Conservation (phyloP, 108 stramenopile species). For the Pseudonitzschia delicatissima region DNA sequence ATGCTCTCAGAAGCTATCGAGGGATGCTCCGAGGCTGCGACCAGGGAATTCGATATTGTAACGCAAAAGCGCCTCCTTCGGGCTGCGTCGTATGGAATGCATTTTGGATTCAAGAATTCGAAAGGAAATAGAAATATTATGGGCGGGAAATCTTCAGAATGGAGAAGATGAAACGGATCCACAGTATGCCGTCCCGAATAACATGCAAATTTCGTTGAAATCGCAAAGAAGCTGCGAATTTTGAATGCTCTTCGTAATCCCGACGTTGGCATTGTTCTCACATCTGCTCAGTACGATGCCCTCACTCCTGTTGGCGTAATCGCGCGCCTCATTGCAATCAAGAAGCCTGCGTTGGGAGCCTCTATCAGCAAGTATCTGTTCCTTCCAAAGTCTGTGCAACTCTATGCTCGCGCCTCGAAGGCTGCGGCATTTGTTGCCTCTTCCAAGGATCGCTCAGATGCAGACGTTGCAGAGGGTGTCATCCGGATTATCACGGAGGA, state of each 20-base stretch:
- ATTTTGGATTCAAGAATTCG: slow-evolving; percentile 71
- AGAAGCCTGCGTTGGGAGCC: slow-evolving; percentile 70
- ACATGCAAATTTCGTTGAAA: slow-evolving; percentile 67
- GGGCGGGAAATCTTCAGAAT: slow-evolving; percentile 31
- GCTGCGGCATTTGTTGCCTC: slow-evolving; percentile 63
- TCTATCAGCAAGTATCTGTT: slow-evolving; percentile 63
- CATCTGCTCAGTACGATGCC: slow-evolving; percentile 82
- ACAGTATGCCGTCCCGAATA: slow-evolving; percentile 44
- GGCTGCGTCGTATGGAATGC: slow-evolving; percentile 93
- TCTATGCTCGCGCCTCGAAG: slow-evolving; percentile 71
- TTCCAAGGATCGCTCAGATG: slow-evolving; percentile 38
- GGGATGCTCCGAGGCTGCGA: slow-evolving; percentile 85
- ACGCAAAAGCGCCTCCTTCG: slow-evolving; percentile 87
- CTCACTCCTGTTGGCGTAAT: slow-evolving; percentile 77
- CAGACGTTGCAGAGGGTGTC: slow-evolving; percentile 67
- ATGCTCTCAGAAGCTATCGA: slow-evolving; percentile 75
- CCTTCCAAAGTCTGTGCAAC: slow-evolving; percentile 61
- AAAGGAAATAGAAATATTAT: slow-evolving; percentile 31
- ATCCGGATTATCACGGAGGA: slow-evolving; percentile 70
- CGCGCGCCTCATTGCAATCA: slow-evolving; percentile 62
- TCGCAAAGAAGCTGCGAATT: slow-evolving; percentile 76
- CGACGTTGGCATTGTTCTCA: slow-evolving; percentile 78
- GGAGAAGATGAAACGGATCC: slow-evolving; percentile 23
- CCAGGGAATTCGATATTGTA: slow-evolving; percentile 81
- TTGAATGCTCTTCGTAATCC: slow-evolving; percentile 82